A percentile compares a stretch with the other conserved stretches of the same genome.
Evolutionary conservation across 2,329 filamentous ascomycete species (phyloP).

Genomic region (Fusarium buxicola): DNA sequence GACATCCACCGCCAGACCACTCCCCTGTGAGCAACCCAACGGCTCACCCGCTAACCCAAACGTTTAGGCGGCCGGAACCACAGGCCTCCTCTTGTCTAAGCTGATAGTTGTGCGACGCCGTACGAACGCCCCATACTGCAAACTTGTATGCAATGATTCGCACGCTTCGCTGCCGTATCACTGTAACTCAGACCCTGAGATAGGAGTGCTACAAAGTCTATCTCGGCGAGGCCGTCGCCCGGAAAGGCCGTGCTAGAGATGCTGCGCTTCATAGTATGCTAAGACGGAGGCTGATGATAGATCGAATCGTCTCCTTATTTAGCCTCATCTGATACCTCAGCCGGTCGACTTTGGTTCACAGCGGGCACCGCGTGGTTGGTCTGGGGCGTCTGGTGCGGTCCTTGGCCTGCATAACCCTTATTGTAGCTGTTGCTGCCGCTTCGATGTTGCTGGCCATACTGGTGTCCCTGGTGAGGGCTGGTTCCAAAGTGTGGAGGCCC

Average conservation of each 20-base stretch:
- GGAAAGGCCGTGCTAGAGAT: constrained; percentile 41
- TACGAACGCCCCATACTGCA: constrained; percentile 41
- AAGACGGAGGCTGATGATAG: constrained; percentile 23
- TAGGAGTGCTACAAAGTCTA: constrained; percentile 41
- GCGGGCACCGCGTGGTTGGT: constrained; percentile 51
- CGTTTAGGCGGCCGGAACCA: constrained; percentile 23
- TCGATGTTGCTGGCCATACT: constrained; percentile 68
- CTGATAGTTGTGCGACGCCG: constrained; percentile 33
- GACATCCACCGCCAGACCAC: constrained; percentile 23
- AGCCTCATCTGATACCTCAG: constrained; percentile 58
- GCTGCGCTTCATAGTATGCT: constrained; percentile 36
- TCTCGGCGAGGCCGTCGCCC: constrained; percentile 38
- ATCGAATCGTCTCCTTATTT: constrained; percentile 52
- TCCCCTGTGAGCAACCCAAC: constrained; percentile 32
- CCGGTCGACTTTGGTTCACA: constrained; percentile 48
- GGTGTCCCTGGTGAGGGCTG: constrained; percentile 74
- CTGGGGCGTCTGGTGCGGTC: constrained; percentile 55
- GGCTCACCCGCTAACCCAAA: constrained; percentile 36
- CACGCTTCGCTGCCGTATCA: constrained; percentile 33
- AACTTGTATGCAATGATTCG: constrained; percentile 38
- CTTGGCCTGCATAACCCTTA: constrained; percentile 62
- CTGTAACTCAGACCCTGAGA: constrained; percentile 37
- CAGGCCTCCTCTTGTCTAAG: constrained; percentile 38
- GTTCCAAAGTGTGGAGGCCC: constrained; percentile 72
- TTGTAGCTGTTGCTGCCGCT: constrained; percentile 67